Evolutionary conservation across 225 moss, liverwort and hornwort genomes (phyloP).

Genomic region (Lunularia cruciata): DNA sequence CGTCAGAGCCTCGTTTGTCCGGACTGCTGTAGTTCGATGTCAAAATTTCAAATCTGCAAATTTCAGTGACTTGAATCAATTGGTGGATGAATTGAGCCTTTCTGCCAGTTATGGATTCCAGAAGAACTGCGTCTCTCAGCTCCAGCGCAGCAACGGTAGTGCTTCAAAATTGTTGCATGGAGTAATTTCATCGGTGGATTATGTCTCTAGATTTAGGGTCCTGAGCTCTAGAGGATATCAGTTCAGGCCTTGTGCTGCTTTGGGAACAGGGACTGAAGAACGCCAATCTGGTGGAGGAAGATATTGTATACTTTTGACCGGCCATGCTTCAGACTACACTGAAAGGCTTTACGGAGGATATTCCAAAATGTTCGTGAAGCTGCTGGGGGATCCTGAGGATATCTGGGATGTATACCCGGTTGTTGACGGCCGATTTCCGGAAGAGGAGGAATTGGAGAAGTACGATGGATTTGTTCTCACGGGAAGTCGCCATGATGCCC

Average conservation of each 20-base stretch:
- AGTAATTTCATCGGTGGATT: too few species aligned
- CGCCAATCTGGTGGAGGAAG: slow-evolving; percentile 4
- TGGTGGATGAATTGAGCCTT: too few species aligned
- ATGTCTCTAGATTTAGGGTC: neutral
- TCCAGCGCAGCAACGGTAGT: too few species aligned
- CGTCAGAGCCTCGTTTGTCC: too few species aligned
- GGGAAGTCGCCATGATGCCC: slow-evolving; percentile 86
- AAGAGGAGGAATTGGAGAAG: slow-evolving; percentile 52
- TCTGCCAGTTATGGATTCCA: too few species aligned
- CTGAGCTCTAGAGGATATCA: neutral
- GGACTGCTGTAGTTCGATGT: too few species aligned
- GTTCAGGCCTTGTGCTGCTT: neutral
- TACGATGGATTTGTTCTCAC: slow-evolving; percentile 89
- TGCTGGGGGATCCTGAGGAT: slow-evolving; percentile 72
- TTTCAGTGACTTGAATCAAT: too few species aligned
- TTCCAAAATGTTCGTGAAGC: slow-evolving; percentile 58
- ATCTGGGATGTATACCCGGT: slow-evolving; percentile 75
- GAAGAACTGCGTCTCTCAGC: too few species aligned
- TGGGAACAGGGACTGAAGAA: neutral
- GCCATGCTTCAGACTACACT: slow-evolving; percentile 44
- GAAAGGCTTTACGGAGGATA: slow-evolving; percentile 68
- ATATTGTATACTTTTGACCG: slow-evolving; percentile 10
- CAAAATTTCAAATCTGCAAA: too few species aligned
- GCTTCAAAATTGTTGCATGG: too few species aligned
- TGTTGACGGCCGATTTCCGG: slow-evolving; percentile 77